Evolutionary conservation across 257 asterid species (phyloP).

Genomic region (Capsicum pubescens): DNA sequence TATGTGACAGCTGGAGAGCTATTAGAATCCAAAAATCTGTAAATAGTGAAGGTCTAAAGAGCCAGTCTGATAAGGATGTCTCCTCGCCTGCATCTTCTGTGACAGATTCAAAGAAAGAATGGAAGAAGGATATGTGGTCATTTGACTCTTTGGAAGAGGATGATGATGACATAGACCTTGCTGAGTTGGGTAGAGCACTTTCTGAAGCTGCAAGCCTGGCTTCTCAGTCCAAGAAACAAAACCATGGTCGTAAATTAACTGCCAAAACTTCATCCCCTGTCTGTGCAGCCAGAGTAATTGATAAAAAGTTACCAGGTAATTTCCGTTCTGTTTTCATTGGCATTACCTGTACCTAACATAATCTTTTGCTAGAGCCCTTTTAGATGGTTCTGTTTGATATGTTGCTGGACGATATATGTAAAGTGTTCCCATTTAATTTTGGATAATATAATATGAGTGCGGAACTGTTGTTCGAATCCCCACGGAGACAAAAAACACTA

Average conservation of each 20-base stretch:
- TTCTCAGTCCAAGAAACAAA: slow-evolving; percentile 51
- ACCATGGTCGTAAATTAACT: slow-evolving; percentile 38
- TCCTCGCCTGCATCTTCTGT: slow-evolving; percentile 40
- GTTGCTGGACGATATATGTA: background rate
- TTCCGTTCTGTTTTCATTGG: slow-evolving; percentile 1
- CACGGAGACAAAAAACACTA: no score
- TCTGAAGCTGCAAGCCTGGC: slow-evolving; percentile 63
- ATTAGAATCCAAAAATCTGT: slow-evolving; percentile 76
- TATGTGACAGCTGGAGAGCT: slow-evolving; percentile 70
- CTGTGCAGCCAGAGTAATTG: slow-evolving; percentile 47
- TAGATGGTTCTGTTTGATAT: slow-evolving; percentile 13
- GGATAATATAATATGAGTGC: background rate
- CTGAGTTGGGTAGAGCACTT: slow-evolving; percentile 76
- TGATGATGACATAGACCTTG: slow-evolving; percentile 61
- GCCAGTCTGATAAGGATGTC: slow-evolving; percentile 35
- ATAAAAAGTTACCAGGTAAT: slow-evolving; percentile 63
- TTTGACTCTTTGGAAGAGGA: slow-evolving; percentile 50
- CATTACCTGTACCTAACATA: slow-evolving; percentile 9
- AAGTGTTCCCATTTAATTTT: background rate
- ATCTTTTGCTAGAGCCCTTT: slow-evolving; percentile 19
- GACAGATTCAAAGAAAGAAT: slow-evolving; percentile 47
- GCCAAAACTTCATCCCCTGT: slow-evolving; percentile 39
- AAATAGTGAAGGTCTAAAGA: slow-evolving; percentile 35
- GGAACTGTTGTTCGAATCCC: background rate
- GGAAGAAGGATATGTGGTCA: slow-evolving; percentile 58